Conservation (phyloP, 192 early-diverging fungal genomes). For the Coemansia sp. region DNA sequence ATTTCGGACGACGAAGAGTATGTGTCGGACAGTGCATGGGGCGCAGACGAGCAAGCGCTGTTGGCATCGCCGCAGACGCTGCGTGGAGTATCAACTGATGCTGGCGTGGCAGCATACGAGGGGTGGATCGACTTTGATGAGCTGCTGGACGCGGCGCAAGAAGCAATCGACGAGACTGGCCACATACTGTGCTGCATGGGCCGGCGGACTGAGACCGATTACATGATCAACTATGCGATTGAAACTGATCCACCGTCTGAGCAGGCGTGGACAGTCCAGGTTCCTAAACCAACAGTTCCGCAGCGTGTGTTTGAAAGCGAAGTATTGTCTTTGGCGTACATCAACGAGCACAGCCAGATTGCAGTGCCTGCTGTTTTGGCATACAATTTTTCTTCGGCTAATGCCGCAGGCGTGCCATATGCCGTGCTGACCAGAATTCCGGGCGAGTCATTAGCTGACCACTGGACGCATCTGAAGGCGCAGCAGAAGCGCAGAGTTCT, state of each 20-base stretch:
- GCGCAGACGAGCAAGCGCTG: neutral
- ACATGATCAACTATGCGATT: conserved; percentile 34
- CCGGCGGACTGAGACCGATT: conserved; percentile 30
- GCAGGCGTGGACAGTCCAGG: conserved; percentile 19
- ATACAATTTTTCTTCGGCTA: conserved; percentile 24
- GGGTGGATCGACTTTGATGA: conserved; percentile 42
- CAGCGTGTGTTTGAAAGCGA: conserved; percentile 37
- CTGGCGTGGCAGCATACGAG: conserved; percentile 17
- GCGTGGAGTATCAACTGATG: conserved; percentile 7
- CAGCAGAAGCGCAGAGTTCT: conserved; percentile 24
- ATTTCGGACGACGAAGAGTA: conserved; percentile 16
- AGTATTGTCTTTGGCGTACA: conserved; percentile 29
- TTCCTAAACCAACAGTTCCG: conserved; percentile 31
- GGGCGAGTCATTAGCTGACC: conserved; percentile 15
- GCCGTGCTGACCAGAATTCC: conserved; percentile 15
- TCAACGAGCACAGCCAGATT: conserved; percentile 17
- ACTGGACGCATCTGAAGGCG: conserved; percentile 21
- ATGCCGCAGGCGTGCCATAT: conserved; percentile 37
- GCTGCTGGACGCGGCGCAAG: conserved; percentile 4
- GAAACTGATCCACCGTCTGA: neutral
- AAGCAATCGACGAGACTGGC: neutral
- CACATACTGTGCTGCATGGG: conserved; percentile 4
- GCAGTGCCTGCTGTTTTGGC: conserved; percentile 18
- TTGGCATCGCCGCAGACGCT: conserved; percentile 27
- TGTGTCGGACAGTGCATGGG: conserved; percentile 19